These are phyloP conservation scores for Phytophthora sansomeana DNA, from an alignment of 352 stramenopile species.

Conservation along the genomic window DNA sequence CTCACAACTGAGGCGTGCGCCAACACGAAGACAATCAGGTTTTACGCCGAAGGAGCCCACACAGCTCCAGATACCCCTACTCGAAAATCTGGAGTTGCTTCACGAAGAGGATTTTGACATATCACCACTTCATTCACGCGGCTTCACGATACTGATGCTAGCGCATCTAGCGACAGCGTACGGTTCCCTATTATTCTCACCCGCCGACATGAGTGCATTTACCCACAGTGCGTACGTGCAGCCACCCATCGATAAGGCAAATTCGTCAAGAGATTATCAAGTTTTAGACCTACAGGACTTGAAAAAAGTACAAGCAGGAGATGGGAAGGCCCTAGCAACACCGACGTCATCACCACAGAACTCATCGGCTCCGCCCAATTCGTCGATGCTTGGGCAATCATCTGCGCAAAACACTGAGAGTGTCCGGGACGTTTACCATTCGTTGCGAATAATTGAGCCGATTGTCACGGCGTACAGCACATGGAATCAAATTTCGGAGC, in stretches of 20 bases:
- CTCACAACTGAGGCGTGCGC: neutral
- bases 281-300: neutral
- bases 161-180: conserved; percentile 61
- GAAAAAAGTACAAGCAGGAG: conserved; percentile 2
- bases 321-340: conserved; percentile 1
- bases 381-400: neutral
- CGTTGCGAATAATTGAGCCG: conserved; percentile 31
- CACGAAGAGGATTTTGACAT: conserved; percentile 48
- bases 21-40: conserved; percentile 22
- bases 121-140: conserved; percentile 48
- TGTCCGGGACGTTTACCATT: neutral
- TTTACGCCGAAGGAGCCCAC: conserved; percentile 13
- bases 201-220: conserved; percentile 67
- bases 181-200: conserved; percentile 68
- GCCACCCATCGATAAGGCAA: conserved; percentile 9
- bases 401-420: neutral
- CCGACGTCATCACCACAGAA: neutral
- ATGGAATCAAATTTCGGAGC: conserved; percentile 54
- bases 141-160: conserved; percentile 50
- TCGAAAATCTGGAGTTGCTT: conserved; percentile 51
- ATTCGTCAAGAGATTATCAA: conserved; percentile 3
- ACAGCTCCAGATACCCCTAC: conserved; percentile 3
- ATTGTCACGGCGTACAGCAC: conserved; percentile 48
- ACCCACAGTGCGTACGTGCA: conserved; percentile 50
- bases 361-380: conserved; percentile 1